Evolutionary conservation across 208 protist species (phyloP).

Genomic region (Wallacemonas rigidus): DNA sequence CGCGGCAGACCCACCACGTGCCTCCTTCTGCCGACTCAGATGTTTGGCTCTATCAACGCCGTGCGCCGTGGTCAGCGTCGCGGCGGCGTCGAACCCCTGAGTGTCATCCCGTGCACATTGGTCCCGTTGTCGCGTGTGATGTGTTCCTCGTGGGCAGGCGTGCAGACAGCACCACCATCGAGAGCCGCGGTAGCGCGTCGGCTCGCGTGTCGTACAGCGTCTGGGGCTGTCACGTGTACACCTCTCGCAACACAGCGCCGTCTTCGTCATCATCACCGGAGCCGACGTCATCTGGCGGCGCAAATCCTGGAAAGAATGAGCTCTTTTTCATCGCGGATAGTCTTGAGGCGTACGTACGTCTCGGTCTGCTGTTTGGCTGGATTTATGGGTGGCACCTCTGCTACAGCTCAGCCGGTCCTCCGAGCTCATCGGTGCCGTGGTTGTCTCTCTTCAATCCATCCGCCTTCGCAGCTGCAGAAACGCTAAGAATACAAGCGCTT

Average conservation of each 20-base stretch:
- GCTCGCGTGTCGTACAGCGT: too few relatives aligned
- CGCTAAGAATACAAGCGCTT: background rate
- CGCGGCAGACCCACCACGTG: too few relatives aligned
- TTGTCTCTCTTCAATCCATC: conserved; percentile 46
- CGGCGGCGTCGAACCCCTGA: background rate
- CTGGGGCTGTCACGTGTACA: too few relatives aligned
- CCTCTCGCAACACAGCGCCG: too few relatives aligned
- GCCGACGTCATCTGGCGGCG: too few relatives aligned
- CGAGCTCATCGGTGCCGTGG: conserved; percentile 50
- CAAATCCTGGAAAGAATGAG: conserved; percentile 15
- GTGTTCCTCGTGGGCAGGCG: background rate
- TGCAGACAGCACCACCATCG: background rate
- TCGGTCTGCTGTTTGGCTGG: conserved; percentile 64
- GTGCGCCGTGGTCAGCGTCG: background rate
- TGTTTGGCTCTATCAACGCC: background rate
- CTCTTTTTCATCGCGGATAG: conserved; percentile 62
- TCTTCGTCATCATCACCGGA: too few relatives aligned
- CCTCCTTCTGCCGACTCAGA: background rate
- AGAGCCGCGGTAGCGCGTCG: too few relatives aligned
- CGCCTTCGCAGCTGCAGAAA: conserved; percentile 18
- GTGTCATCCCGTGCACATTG: background rate
- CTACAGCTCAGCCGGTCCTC: conserved; percentile 50
- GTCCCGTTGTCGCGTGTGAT: background rate
- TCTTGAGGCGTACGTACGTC: conserved; percentile 62
- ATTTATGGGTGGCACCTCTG: conserved; percentile 82